Percentiles rank a stretch among this genome's conserved stretches.
Evolutionary conservation across 2,329 filamentous ascomycete species (phyloP).

Genomic region (Aspergillus vadensis): DNA sequence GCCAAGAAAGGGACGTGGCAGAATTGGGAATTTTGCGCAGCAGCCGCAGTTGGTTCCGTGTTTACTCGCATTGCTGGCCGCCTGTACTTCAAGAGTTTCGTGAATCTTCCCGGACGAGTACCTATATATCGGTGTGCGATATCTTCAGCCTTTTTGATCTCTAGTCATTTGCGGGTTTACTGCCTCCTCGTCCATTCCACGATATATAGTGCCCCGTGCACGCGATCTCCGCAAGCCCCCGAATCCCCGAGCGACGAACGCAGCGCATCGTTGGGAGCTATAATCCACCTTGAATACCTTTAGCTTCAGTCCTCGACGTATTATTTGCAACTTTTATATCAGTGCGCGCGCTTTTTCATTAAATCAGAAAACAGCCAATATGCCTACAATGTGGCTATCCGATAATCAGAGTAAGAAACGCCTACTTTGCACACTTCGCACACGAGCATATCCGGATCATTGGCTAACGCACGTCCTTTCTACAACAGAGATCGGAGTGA

Average conservation of each 20-base stretch:
- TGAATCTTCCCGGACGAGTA: not conserved
- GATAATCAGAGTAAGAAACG: slow-evolving; percentile 83
- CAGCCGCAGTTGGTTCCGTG: slow-evolving; percentile 7
- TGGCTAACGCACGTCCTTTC: slow-evolving; percentile 23
- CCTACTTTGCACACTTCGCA: not conserved
- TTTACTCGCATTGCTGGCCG: slow-evolving; percentile 11
- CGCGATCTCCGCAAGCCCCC: not conserved
- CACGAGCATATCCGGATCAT: slow-evolving; percentile 1
- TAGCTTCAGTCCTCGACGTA: not conserved
- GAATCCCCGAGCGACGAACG: not conserved
- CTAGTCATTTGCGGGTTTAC: not conserved
- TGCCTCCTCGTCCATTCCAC: not conserved
- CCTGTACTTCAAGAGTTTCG: not conserved
- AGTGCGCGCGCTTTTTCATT: not conserved
- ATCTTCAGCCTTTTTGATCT: not conserved
- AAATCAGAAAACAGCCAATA: slow-evolving; percentile 42
- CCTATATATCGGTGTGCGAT: not conserved
- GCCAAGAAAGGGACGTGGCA: slow-evolving; percentile 26
- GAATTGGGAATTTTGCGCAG: slow-evolving; percentile 21
- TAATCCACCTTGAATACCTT: not conserved
- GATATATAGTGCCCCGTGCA: not conserved
- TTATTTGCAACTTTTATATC: not conserved
- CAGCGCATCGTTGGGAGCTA: not conserved
- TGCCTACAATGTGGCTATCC: slow-evolving; percentile 94
- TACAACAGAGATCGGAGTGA: slow-evolving; percentile 82